Evolutionary conservation across 192 early-diverging fungal genomes (phyloP).

Genomic region (Coemansia sp.): DNA sequence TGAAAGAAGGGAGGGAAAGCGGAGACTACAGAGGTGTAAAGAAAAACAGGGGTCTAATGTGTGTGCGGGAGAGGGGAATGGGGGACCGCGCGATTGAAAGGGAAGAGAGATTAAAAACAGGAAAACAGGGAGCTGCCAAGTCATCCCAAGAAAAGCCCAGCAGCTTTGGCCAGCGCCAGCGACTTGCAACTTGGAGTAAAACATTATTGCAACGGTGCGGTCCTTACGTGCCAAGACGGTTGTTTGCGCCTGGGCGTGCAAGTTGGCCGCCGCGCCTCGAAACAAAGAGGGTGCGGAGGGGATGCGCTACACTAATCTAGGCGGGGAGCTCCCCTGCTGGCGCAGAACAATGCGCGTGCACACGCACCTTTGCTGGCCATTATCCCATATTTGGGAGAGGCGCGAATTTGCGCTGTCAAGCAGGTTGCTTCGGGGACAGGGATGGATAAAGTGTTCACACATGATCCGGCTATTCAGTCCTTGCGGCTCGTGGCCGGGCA

Average conservation of each 20-base stretch:
- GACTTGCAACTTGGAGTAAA: neutral
- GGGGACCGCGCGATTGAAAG: conserved; percentile 8
- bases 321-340: neutral
- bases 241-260: conserved; percentile 6
- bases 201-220: too few relatives aligned
- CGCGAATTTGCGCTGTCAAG: neutral
- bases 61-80: conserved; percentile 3
- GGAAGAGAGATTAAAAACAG: conserved; percentile 7
- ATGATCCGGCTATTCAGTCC: conserved; percentile 5
- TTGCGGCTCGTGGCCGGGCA: neutral
- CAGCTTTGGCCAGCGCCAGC: neutral
- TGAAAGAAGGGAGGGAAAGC: conserved; percentile 9
- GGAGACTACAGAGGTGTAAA: conserved; percentile 16
- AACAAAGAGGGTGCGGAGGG: conserved; percentile 4
- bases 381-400: neutral
- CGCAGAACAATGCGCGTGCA: conserved; percentile 4
- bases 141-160: neutral
- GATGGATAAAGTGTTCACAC: conserved; percentile 4
- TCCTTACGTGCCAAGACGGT: neutral
- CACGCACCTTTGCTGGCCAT: neutral
- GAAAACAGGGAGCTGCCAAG: conserved; percentile 7
- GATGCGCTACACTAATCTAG: conserved; percentile 6
- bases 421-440: neutral
- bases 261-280: neutral
- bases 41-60: conserved; percentile 4